A percentile compares a stretch with the other conserved stretches of the same genome.
phyloP scores from a whole-genome alignment of 2,329 filamentous ascomycete genomes.

The Zelopaecilomyces penicillatus region DNA sequence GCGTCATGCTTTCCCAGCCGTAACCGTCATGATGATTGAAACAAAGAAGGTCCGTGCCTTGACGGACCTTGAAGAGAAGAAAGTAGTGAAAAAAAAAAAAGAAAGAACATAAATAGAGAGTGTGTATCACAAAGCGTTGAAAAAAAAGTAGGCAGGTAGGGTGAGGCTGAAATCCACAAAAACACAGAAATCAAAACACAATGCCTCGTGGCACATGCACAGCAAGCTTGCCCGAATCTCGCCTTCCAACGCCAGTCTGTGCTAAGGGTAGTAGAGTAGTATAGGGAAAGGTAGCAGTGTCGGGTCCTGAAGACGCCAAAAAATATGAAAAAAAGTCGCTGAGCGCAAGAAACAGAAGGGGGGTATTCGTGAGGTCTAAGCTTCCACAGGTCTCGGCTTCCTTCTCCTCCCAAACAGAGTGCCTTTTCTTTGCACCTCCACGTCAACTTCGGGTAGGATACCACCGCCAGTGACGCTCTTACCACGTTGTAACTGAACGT shows the following conservation, averaged over 20 bases:
- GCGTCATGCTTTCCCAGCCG: constrained; percentile 8
- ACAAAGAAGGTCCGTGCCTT: constrained; percentile 4
- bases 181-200: constrained; percentile 1
- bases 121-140: constrained; percentile 3
- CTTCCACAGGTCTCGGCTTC: constrained; percentile 6
- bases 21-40: constrained; percentile 12
- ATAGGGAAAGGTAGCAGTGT: too few relatives aligned
- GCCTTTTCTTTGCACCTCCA: constrained; percentile 31
- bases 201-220: constrained; percentile 6
- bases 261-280: background rate
- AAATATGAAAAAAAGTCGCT: background rate
- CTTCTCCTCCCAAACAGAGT: constrained; percentile 39
- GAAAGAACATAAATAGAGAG: constrained; percentile 1
- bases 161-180: background rate
- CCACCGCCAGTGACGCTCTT: constrained; percentile 19
- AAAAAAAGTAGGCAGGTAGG: background rate
- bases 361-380: constrained; percentile 7
- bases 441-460: constrained; percentile 18
- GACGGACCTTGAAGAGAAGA: constrained; percentile 3
- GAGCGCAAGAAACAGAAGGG: constrained; percentile 1
- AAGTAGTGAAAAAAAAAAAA: constrained; percentile 5
- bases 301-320: too few relatives aligned
- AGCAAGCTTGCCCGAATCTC: constrained; percentile 2
- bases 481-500: constrained; percentile 21
- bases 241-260: constrained; percentile 4